Evolutionary conservation across 2,329 filamentous ascomycete genomes (phyloP).

Genomic region (Alternaria novae-zelandiae): DNA sequence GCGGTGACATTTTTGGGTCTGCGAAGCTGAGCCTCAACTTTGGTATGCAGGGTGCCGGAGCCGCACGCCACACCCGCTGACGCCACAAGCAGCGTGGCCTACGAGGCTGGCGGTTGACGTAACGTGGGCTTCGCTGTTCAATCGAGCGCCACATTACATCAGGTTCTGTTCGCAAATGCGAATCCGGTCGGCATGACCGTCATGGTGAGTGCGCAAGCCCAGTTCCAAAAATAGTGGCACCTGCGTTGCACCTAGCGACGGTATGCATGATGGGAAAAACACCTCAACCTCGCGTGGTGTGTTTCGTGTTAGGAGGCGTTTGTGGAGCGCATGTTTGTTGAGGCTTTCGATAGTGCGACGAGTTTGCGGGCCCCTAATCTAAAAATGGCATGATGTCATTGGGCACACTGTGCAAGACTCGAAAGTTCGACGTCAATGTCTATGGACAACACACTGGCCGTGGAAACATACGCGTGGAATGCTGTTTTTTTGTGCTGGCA

Average conservation of each 20-base stretch:
- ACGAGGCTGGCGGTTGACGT: background rate
- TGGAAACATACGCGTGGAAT: constrained; percentile 1
- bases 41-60: constrained; percentile 8
- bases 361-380: background rate
- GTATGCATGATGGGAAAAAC: background rate
- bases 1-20: constrained; percentile 14
- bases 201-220: background rate
- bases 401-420: background rate
- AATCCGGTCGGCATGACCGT: background rate
- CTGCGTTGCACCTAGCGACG: background rate
- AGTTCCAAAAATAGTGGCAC: background rate
- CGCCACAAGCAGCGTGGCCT: background rate
- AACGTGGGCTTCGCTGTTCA: background rate
- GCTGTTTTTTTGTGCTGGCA: background rate
- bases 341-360: constrained; percentile 2
- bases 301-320: background rate
- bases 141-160: background rate
- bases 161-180: background rate
- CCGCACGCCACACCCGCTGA: constrained; percentile 24
- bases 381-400: constrained; percentile 7
- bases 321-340: constrained; percentile 4
- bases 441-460: background rate
- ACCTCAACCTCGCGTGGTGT: background rate
- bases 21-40: constrained; percentile 10
- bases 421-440: background rate